Base-by-base conservation (phyloP, 768 basidiomycete species). In the Phanerochaete carnosa region DNA sequence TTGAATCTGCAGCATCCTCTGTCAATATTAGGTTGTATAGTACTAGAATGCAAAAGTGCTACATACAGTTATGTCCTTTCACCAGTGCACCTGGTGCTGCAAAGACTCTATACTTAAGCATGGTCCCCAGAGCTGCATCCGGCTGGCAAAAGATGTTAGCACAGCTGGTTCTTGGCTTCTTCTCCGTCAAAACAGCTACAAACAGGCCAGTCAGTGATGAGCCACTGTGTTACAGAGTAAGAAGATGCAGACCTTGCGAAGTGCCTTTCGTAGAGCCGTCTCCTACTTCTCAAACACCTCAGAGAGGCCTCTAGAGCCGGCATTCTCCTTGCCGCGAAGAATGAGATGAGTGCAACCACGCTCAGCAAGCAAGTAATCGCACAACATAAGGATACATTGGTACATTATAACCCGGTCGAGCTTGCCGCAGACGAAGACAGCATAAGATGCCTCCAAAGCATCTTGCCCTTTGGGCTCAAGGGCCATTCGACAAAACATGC, bases 371-470 rank as follows among this genome's bases (percentile, higher is more conserved):
- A 71, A 53, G 26, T 65, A 64, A 64, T 82, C 80, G 60, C 75
- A 68, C 7, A 78, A 65, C 26, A 32, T 74, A 1, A 80, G 81
- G 23, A 83, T 75, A 11, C 74, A 72, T 63, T 81, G 80, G 67
- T 73, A 83, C 1, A 80, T 80, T 26, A 70, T 63, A 22, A 73
- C 75, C 80, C 81, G 82, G 62, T 83, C 81, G 46, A 69, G 71
- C 66, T 83, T 79, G 2, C 81, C 81, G 61, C 79, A 80, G 1
- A 80, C 80, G 55, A 82, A 81, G 15, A 83, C 77, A 1, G 75
- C 77, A 58, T 73, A 81, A 35, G 28, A 77, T 75, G 43, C 69
- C 69, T 3, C 62, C 63, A 50, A 78, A 52, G 70, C 26, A 59
- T 46, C 32, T 61, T 68, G 12, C 70, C 59, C 9, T 26, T n/a